Evolutionary conservation across 805 yeast species (phyloP).

Genomic region (Middelhovenomyces tepae): DNA sequence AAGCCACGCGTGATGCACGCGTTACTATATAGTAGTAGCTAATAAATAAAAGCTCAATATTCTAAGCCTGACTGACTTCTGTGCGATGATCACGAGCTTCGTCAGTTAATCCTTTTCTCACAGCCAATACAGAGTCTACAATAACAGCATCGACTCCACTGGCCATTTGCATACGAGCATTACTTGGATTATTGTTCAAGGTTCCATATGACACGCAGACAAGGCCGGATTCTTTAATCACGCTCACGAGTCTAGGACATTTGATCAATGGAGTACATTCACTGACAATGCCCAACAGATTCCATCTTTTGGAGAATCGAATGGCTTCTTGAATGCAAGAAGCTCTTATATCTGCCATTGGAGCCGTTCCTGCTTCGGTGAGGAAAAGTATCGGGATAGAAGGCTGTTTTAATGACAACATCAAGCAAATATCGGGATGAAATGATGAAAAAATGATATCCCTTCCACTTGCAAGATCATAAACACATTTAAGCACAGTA

Average conservation of each 20-base stretch:
- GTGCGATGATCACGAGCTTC: too few species aligned
- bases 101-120: slow-evolving; percentile 63
- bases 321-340: slow-evolving; percentile 84
- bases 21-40: too few species aligned
- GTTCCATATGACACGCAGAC: slow-evolving; percentile 91
- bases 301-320: slow-evolving; percentile 85
- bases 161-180: slow-evolving; percentile 74
- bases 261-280: slow-evolving; percentile 81
- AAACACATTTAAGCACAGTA: slow-evolving; percentile 70
- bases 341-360: slow-evolving; percentile 88
- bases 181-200: slow-evolving; percentile 74
- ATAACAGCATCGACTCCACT: slow-evolving; percentile 99
- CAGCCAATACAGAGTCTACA: slow-evolving; percentile 89
- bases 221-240: slow-evolving; percentile 83
- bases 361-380: slow-evolving; percentile 77
- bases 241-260: slow-evolving; percentile 83
- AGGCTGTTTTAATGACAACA: slow-evolving; percentile 86
- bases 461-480: slow-evolving; percentile 67
- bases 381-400: slow-evolving; percentile 82
- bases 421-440: slow-evolving; percentile 86
- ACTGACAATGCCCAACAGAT: slow-evolving; percentile 80
- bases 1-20: too few species aligned
- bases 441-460: slow-evolving; percentile 87
- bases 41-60: not conserved
- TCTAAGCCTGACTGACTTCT: too few species aligned